These are phyloP conservation scores for Termitomyces sp. DNA, from an alignment of 768 basidiomycete genomes.

Conservation along the genomic window DNA sequence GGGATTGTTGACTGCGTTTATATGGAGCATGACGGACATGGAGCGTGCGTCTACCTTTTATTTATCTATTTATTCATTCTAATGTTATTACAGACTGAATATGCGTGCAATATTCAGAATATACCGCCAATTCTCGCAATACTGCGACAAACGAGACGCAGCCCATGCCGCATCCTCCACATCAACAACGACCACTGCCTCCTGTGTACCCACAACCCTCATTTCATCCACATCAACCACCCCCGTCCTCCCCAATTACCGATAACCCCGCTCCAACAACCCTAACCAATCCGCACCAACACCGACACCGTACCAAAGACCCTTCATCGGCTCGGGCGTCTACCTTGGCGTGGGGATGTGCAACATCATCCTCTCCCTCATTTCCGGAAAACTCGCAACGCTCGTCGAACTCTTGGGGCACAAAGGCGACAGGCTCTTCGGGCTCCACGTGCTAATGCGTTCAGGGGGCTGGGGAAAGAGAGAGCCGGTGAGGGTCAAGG, in stretches of 20 bases:
- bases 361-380: slow-evolving; percentile 16
- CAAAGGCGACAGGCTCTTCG: slow-evolving; percentile 75
- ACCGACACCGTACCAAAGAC: slow-evolving; percentile 36
- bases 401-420: slow-evolving; percentile 90
- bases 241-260: background rate
- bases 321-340: slow-evolving; percentile 83
- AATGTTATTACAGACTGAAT: slow-evolving; percentile 94
- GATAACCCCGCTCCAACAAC: slow-evolving; percentile 3
- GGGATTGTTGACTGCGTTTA: slow-evolving; percentile 55
- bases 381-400: slow-evolving; percentile 43
- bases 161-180: slow-evolving; percentile 21
- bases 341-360: slow-evolving; percentile 86
- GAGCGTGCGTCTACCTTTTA: slow-evolving; percentile 57
- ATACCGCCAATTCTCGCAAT: slow-evolving; percentile 79
- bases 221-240: background rate
- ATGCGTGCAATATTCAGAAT: slow-evolving; percentile 85
- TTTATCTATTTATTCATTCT: too few species aligned
- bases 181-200: background rate
- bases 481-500: too few species aligned
- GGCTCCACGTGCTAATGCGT: slow-evolving; percentile 51
- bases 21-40: slow-evolving; percentile 73
- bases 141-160: slow-evolving; percentile 63
- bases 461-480: slow-evolving; percentile 82
- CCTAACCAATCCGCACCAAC: background rate
- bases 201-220: too few species aligned